Base-by-base conservation (phyloP, 441 rosid species). In the Jatropha multifida region DNA sequence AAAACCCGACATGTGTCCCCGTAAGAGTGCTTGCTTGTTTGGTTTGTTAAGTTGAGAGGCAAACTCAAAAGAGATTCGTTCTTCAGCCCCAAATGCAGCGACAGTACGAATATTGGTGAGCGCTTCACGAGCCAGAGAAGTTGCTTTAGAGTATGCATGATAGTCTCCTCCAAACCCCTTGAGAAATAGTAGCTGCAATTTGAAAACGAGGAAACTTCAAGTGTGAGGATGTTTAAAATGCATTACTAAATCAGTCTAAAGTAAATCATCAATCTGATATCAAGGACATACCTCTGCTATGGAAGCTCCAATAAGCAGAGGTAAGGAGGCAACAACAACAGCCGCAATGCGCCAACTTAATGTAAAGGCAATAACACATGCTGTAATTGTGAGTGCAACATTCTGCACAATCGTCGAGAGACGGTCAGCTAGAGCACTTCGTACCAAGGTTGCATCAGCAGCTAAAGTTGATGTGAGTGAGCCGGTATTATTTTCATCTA, bases 141-240 rank as follows among this genome's bases (percentile, higher is more conserved):
- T 90, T 75, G 97, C 98, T 73, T 76, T 85, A 18, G 92, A 73
- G 78, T 94, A 92, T 49, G 89, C 86, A 5, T 63, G 73, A 81
- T 90, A 92, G 76, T 92, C 91, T 79, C 97, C 97, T 66, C 94
- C 96, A 38, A 94, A 94, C 41, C 98, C 98, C 80, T 90, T 90
- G 23, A 92, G 88, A 83, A 94, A 94, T n/a, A 92, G 78, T 90
- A 90, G 94, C 97, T 90, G 88, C 58, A 81, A 32, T 32, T 32
- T 32, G 32, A 46, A 80, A 75, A 20, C 65, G 5, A 14, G 63
- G 71, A 9, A 1, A 20, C 18, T 8, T 60, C 0, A 23, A 67
- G 58, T 8, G 4, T 58, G 9, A 69, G 67, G 56, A 14, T 13
- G 15, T 37, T 46, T 51, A 12, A n/a, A 69, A 51, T n/a, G 42